A percentile compares a stretch with the other conserved stretches of the same genome.
Conservation (phyloP, 2,329 filamentous ascomycete species). For the Exophiala alcalophila region DNA sequence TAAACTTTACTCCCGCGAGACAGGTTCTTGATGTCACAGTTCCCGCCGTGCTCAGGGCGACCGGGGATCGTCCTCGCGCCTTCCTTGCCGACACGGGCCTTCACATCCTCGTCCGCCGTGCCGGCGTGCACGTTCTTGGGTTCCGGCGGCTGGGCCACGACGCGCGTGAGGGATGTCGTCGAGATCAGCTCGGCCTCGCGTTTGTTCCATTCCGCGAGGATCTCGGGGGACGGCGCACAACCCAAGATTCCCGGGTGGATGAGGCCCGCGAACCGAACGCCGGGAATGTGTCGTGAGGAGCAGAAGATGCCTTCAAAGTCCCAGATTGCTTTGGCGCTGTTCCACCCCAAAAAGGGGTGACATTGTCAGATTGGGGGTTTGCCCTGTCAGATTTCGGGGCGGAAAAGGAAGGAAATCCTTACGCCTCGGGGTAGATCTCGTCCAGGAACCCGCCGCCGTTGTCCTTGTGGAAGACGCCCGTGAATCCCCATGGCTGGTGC, state of each 20-base stretch:
- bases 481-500: constrained; percentile 86
- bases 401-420: constrained; percentile 20
- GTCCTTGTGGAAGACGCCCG: constrained; percentile 71
- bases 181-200: constrained; percentile 78
- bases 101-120: constrained; percentile 55
- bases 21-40: constrained; percentile 89
- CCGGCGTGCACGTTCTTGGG: constrained; percentile 72
- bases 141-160: constrained; percentile 75
- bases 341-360: too few species aligned
- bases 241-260: constrained; percentile 92
- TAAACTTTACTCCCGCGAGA: constrained; percentile 78
- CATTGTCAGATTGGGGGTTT: too few species aligned
- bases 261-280: constrained; percentile 81
- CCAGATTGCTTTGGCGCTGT: constrained; percentile 67
- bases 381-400: background rate
- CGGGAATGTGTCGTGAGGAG: constrained; percentile 79
- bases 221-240: constrained; percentile 75
- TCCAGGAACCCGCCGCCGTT: constrained; percentile 90
- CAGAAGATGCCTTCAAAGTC: constrained; percentile 77
- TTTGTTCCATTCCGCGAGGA: constrained; percentile 78
- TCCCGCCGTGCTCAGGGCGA: constrained; percentile 81
- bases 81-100: constrained; percentile 67
- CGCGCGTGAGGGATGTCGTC: constrained; percentile 61
- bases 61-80: constrained; percentile 83
- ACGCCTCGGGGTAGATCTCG: constrained; percentile 81